Evolutionary conservation across 2,329 filamentous ascomycete species (phyloP).

Genomic region (Tolypocladium album): DNA sequence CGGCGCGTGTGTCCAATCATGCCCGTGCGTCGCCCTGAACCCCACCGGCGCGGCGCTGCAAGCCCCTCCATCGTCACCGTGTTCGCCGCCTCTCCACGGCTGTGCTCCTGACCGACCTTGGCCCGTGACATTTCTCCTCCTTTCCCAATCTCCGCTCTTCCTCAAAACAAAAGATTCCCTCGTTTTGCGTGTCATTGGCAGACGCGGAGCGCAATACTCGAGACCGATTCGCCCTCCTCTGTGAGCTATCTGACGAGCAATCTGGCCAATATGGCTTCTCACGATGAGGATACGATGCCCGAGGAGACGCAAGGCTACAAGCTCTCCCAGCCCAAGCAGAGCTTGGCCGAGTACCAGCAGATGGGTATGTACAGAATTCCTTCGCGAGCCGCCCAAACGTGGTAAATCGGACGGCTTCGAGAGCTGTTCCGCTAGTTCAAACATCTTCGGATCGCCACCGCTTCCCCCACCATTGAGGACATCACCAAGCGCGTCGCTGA

Average conservation of each 20-base stretch:
- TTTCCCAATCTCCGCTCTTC: neutral
- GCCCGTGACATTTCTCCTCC: neutral
- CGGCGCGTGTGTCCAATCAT: neutral
- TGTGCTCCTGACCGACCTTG: conserved; percentile 4
- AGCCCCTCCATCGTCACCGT: conserved; percentile 24
- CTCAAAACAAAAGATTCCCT: neutral
- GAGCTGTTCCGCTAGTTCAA: neutral
- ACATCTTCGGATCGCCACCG: neutral
- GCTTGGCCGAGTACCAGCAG: conserved; percentile 84
- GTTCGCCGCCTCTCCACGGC: conserved; percentile 7
- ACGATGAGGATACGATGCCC: conserved; percentile 71
- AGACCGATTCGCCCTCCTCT: neutral
- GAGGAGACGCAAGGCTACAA: conserved; percentile 94
- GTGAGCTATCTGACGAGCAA: neutral
- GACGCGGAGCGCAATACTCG: neutral
- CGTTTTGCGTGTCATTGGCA: neutral
- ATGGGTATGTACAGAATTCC: conserved; percentile 55
- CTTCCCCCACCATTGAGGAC: neutral
- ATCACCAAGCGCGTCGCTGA: neutral
- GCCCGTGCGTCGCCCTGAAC: conserved; percentile 1
- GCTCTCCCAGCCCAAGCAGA: conserved; percentile 94
- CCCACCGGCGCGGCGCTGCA: conserved; percentile 1
- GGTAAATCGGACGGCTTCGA: neutral
- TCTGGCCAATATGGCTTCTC: conserved; percentile 48
- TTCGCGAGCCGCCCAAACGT: neutral